phyloP scores from a whole-genome alignment of 1,284 basidiomycete genomes.

The Gomphus bonarii region DNA sequence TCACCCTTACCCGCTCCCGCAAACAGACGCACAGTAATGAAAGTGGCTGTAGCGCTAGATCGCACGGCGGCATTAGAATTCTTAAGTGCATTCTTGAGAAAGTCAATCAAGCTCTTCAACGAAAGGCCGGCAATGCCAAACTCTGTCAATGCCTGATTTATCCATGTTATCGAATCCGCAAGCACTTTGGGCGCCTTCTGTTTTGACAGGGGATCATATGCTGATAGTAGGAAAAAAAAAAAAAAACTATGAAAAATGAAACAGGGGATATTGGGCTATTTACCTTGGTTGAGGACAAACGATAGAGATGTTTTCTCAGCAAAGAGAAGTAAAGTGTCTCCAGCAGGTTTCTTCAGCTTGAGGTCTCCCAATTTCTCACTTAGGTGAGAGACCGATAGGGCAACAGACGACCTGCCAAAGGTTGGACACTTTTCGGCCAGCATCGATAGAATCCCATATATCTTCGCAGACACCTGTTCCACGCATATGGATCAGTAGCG shows the following conservation, averaged over 20 bases:
- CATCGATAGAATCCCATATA: conserved; percentile 67
- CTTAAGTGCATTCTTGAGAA: conserved; percentile 78
- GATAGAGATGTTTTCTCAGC: conserved; percentile 92
- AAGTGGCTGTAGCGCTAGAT: conserved; percentile 88
- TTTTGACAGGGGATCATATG: conserved; percentile 84
- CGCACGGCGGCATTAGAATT: conserved; percentile 94
- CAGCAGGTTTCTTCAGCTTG: conserved; percentile 96
- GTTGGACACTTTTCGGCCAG: conserved; percentile 74
- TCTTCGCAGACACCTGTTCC: conserved; percentile 73
- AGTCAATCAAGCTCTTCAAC: conserved; percentile 81
- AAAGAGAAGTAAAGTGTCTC: conserved; percentile 74
- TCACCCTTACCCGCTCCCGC: conserved; percentile 70
- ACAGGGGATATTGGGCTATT: conserved; percentile 16
- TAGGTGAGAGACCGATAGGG: conserved; percentile 76
- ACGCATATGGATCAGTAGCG: conserved; percentile 2
- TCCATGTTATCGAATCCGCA: conserved; percentile 86
- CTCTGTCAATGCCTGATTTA: conserved; percentile 81
- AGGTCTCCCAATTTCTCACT: conserved; percentile 94
- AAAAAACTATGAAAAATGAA: not conserved
- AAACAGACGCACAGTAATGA: conserved; percentile 89
- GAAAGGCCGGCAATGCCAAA: conserved; percentile 89
- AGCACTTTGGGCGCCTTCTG: conserved; percentile 97
- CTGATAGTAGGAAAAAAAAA: conserved; percentile 30
- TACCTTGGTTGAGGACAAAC: conserved; percentile 89
- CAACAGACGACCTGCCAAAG: conserved; percentile 82